Evolutionary conservation across 108 stramenopile genomes (phyloP).

Genomic region (Cyclotella atomus): DNA sequence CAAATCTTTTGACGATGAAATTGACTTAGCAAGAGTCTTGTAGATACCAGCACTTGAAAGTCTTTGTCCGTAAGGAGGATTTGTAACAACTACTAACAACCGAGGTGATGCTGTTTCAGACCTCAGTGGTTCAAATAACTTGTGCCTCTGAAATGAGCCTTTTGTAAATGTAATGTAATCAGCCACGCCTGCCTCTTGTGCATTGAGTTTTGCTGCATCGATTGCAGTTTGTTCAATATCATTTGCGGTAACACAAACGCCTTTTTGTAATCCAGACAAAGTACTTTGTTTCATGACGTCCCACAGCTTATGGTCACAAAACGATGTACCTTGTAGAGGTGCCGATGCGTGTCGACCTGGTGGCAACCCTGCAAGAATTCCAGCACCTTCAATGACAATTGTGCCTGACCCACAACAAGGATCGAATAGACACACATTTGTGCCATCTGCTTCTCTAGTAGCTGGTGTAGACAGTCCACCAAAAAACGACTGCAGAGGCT

Average conservation of each 20-base stretch:
- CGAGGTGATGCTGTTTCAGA: constrained; percentile 6
- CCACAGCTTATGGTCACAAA: constrained; percentile 50
- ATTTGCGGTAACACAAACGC: constrained; percentile 46
- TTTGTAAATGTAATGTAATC: constrained; percentile 48
- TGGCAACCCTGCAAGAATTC: constrained; percentile 59
- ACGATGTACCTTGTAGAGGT: constrained; percentile 59
- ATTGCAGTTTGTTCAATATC: constrained; percentile 73
- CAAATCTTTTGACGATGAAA: constrained; percentile 5
- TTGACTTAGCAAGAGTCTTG: constrained; percentile 22
- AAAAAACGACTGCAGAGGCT: constrained; percentile 12
- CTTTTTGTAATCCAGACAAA: constrained; percentile 4
- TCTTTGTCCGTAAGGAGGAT: constrained; percentile 77
- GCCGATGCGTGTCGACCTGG: constrained; percentile 65
- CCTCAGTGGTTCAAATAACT: constrained; percentile 17
- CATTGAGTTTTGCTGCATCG: constrained; percentile 60
- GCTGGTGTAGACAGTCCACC: background rate
- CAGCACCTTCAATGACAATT: constrained; percentile 77
- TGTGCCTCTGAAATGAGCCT: constrained; percentile 50
- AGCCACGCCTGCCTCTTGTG: constrained; percentile 66
- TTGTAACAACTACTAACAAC: constrained; percentile 61
- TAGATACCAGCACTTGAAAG: constrained; percentile 28
- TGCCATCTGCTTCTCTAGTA: background rate
- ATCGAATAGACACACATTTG: constrained; percentile 51
- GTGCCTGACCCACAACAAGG: constrained; percentile 87
- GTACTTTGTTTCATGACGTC: constrained; percentile 30